Percentiles rank a stretch among this genome's conserved stretches.
These are phyloP conservation scores for Brassica nigra DNA, from an alignment of 345 rosid species.

Conservation along the genomic window DNA sequence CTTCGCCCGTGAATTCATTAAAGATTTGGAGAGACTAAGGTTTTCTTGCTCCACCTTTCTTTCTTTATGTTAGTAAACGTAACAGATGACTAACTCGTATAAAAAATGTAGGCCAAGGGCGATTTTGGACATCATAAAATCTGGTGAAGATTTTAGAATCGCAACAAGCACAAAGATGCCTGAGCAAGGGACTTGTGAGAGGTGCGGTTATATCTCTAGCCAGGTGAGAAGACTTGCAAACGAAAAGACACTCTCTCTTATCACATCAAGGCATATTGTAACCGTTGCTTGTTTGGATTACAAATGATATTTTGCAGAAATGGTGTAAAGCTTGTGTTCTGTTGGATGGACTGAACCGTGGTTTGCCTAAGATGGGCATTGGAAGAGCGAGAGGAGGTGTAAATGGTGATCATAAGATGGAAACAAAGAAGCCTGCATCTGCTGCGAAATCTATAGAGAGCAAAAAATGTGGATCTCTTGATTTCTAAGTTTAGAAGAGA, in stretches of 20 bases:
- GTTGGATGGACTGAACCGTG: conserved; percentile 86
- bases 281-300: background rate
- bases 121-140: conserved; percentile 75
- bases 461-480: conserved; percentile 81
- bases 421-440: conserved; percentile 26
- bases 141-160: conserved; percentile 89
- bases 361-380: conserved; percentile 86
- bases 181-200: conserved; percentile 92
- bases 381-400: conserved; percentile 55
- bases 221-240: conserved; percentile 55
- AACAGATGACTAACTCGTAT: background rate
- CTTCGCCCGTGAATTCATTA: conserved; percentile 94
- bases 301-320: conserved; percentile 49
- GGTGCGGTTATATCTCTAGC: conserved; percentile 94
- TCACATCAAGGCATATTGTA: background rate
- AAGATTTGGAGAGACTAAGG: conserved; percentile 95
- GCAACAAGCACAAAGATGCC: conserved; percentile 86
- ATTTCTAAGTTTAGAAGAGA: conserved; percentile 39
- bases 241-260: background rate
- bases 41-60: background rate
- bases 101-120: conserved; percentile 76
- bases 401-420: conserved; percentile 46
- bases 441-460: conserved; percentile 51
- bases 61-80: background rate
- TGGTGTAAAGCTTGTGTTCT: conserved; percentile 96